Base-by-base conservation (phyloP, 2,329 filamentous ascomycete species). In the Ascocoryne sarcoides region DNA sequence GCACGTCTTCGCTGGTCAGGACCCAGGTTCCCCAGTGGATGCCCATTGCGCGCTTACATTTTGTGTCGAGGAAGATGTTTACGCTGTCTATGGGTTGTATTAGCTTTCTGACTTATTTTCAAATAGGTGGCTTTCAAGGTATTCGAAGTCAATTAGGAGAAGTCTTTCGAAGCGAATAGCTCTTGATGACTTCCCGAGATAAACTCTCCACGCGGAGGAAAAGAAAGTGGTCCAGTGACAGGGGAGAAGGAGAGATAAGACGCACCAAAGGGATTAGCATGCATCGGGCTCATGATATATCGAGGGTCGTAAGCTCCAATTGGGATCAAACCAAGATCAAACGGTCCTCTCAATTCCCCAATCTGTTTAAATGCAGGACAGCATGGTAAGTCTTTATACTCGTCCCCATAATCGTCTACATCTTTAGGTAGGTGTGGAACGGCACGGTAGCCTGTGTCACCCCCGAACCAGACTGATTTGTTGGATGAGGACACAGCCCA, bases 11-110 rank as follows among this genome's bases (percentile, higher is more conserved):
- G 45, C 77, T 71, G 0, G 89, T 95, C 51, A 56, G 37, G 2
- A 50, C 80, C 87, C 89, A 95, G 0, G 84, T 81, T 2, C 88
- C 89, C 88, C 89, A 95, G 59, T 95, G 90, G 52, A 95, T 95
- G 2, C 77, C 89, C 65, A 95, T 70, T 16, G 88, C 89, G 14
- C 66, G 69, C 53, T 75, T 70, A 66, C 89, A 95, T 51, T 73
- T 73, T 1, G 86, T 93, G 53, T 95, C 89, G 5, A 69, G 62
- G 62, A 95, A 95, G 52, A 96, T 95, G 54, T 92, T 86, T 28
- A 95, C 88, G 0, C 82, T 76, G 59, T 96, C n/a, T n/a, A n/a
- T n/a, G n/a, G n/a, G n/a, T n/a, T n/a, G n/a, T n/a, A n/a, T n/a
- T n/a, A n/a, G n/a, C n/a, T n/a, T n/a, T n/a, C n/a, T n/a, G n/a